Conservation (phyloP, 805 yeast genomes). For the Metschnikowia bowlesiae region DNA sequence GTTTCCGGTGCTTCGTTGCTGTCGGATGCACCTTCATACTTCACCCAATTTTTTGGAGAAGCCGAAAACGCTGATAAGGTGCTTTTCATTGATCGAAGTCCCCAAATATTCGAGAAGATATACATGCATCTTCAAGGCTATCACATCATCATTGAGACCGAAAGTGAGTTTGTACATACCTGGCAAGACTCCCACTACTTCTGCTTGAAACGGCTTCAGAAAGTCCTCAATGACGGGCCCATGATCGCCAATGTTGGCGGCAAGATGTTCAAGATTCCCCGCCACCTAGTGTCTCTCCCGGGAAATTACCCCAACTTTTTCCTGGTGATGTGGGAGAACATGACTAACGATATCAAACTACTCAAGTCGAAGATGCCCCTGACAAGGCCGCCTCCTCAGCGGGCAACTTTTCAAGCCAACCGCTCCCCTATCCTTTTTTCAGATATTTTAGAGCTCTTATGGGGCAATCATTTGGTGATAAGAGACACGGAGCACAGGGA, state of each 20-base stretch:
- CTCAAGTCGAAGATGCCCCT: slow-evolving; percentile 39
- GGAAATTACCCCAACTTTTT: slow-evolving; percentile 82
- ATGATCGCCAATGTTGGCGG: slow-evolving; percentile 58
- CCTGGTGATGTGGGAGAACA: slow-evolving; percentile 52
- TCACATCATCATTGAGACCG: slow-evolving; percentile 54
- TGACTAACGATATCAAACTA: slow-evolving; percentile 44
- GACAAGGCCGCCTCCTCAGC: slow-evolving; percentile 75
- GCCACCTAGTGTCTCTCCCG: slow-evolving; percentile 45
- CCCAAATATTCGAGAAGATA: slow-evolving; percentile 62
- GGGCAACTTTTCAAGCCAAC: slow-evolving; percentile 49
- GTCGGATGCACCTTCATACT: slow-evolving; percentile 84
- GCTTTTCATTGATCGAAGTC: slow-evolving; percentile 70
- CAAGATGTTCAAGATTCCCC: slow-evolving; percentile 54
- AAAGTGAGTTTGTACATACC: slow-evolving; percentile 56
- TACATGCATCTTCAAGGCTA: slow-evolving; percentile 80
- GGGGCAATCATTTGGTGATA: slow-evolving; percentile 50
- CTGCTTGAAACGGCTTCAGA: slow-evolving; percentile 53
- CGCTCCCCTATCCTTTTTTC: slow-evolving; percentile 53
- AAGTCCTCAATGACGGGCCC: slow-evolving; percentile 48
- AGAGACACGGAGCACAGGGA: slow-evolving; percentile 51
- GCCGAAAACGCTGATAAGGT: slow-evolving; percentile 37
- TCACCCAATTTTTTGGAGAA: slow-evolving; percentile 61
- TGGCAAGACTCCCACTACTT: slow-evolving; percentile 72
- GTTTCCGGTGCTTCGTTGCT: slow-evolving; percentile 80
- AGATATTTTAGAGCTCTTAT: slow-evolving; percentile 51